phyloP scores from a whole-genome alignment of 2,329 filamentous ascomycete species.

The Fusarium sp. region DNA sequence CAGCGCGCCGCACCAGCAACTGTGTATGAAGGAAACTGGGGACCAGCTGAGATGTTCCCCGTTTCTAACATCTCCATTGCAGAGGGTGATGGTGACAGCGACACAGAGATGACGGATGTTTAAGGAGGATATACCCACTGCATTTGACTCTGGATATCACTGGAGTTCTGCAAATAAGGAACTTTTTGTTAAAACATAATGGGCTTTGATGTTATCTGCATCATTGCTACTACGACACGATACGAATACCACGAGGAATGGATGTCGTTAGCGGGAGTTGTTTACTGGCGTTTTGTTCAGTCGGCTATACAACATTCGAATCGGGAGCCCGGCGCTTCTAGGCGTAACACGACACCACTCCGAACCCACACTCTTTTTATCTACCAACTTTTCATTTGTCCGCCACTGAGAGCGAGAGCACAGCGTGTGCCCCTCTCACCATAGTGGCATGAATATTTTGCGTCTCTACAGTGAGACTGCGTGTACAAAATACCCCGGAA shows the following conservation, averaged over 20 bases:
- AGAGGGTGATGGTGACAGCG: slow-evolving; percentile 50
- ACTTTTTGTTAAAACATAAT: slow-evolving; percentile 41
- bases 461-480: slow-evolving; percentile 45
- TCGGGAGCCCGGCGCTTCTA: slow-evolving; percentile 21
- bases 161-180: slow-evolving; percentile 35
- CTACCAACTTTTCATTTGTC: slow-evolving; percentile 31
- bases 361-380: slow-evolving; percentile 25
- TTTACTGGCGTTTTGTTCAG: slow-evolving; percentile 42
- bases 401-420: slow-evolving; percentile 8
- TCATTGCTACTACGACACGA: slow-evolving; percentile 43
- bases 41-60: slow-evolving; percentile 71
- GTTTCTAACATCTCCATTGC: slow-evolving; percentile 54
- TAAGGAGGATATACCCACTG: slow-evolving; percentile 50
- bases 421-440: slow-evolving; percentile 11
- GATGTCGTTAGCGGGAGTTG: slow-evolving; percentile 36
- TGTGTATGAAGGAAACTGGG: slow-evolving; percentile 96
- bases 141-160: slow-evolving; percentile 51
- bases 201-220: slow-evolving; percentile 34
- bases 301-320: slow-evolving; percentile 34
- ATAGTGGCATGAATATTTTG: slow-evolving; percentile 35
- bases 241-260: slow-evolving; percentile 48
- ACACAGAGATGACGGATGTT: slow-evolving; percentile 71
- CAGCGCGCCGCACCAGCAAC: slow-evolving; percentile 90
- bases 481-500: slow-evolving; percentile 49
- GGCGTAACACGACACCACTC: slow-evolving; percentile 24